phyloP scores from a whole-genome alignment of 2,329 filamentous ascomycete genomes.

The Xylaria sp. region DNA sequence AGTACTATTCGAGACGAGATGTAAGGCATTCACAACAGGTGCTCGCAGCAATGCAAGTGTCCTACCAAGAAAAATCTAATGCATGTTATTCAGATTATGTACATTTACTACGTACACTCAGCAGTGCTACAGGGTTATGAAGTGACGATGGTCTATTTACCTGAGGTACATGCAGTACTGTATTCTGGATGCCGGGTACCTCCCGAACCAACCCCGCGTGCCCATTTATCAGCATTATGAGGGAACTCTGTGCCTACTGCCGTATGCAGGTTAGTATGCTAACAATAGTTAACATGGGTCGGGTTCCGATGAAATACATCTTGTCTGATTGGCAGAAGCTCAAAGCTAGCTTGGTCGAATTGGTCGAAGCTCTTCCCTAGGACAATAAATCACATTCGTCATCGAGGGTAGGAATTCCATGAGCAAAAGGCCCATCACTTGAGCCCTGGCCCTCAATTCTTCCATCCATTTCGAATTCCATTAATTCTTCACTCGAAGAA shows the following conservation, averaged over 20 bases:
- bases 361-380: constrained; percentile 14
- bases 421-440: constrained; percentile 26
- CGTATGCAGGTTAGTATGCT: not conserved
- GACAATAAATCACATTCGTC: constrained; percentile 42
- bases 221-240: constrained; percentile 9
- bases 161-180: too few relatives aligned
- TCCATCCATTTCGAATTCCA: not conserved
- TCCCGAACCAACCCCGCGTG: constrained; percentile 17
- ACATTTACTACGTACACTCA: not conserved
- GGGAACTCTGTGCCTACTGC: not conserved
- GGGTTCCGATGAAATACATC: constrained; percentile 15
- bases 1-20: not conserved
- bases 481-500: not conserved
- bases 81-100: not conserved
- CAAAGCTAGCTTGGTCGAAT: constrained; percentile 9
- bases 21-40: not conserved
- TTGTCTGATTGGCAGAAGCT: constrained; percentile 31
- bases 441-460: constrained; percentile 16
- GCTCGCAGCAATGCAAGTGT: not conserved
- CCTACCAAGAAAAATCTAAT: not conserved
- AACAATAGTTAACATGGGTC: not conserved
- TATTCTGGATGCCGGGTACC: too few relatives aligned
- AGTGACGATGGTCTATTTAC: too few relatives aligned
- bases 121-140: too few relatives aligned
- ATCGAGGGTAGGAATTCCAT: constrained; percentile 43